Conservation (phyloP, 169 alveolate species). For the Fabrea salina region DNA sequence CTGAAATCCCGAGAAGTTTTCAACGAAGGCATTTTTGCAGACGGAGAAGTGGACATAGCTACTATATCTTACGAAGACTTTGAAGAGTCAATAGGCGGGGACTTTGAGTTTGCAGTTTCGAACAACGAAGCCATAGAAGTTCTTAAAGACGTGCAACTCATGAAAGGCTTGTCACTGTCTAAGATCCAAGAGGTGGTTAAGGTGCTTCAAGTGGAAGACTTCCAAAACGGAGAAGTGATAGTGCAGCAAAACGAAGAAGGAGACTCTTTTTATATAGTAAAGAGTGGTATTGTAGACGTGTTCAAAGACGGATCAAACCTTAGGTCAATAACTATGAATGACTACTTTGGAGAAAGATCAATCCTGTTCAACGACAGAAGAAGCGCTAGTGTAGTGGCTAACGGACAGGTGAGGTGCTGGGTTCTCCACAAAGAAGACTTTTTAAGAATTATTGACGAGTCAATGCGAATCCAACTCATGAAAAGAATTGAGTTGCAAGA, state of each 20-base stretch:
- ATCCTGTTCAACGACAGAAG: neutral
- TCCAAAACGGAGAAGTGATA: neutral
- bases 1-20: neutral
- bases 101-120: neutral
- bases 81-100: constrained; percentile 21
- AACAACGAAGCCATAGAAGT: neutral
- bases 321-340: constrained; percentile 36
- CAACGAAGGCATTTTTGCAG: neutral
- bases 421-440: constrained; percentile 36
- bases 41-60: constrained; percentile 6
- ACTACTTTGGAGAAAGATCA: constrained; percentile 30
- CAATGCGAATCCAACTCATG: constrained; percentile 86
- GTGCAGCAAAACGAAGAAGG: neutral
- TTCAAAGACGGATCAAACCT: constrained; percentile 28
- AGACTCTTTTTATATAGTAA: constrained; percentile 42
- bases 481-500: constrained; percentile 91
- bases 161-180: neutral
- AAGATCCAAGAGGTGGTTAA: neutral
- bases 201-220: neutral
- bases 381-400: constrained; percentile 17
- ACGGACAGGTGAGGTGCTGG: constrained; percentile 39
- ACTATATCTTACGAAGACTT: neutral
- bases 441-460: constrained; percentile 33
- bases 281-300: constrained; percentile 47
- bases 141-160: neutral